A percentile compares a stretch with the other conserved stretches of the same genome.
phyloP scores from a whole-genome alignment of 2,329 filamentous ascomycete genomes.

The Pestalotiopsis sp. region DNA sequence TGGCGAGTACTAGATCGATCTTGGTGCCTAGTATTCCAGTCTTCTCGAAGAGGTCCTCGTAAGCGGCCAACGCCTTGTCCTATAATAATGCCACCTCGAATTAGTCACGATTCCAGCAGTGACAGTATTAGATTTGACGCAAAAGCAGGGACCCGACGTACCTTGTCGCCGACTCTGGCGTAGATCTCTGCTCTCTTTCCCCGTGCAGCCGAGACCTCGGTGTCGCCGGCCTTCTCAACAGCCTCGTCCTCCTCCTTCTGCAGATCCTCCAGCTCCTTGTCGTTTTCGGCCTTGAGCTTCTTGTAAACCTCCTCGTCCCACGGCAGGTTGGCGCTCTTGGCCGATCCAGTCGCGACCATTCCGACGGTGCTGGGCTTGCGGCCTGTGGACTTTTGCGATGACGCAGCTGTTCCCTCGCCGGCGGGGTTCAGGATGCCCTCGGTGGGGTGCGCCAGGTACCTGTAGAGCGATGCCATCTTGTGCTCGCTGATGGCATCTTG shows the following conservation, averaged over 20 bases:
- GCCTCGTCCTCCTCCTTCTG: slow-evolving; percentile 93
- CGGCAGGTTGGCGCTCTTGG: slow-evolving; percentile 69
- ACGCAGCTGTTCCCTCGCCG: slow-evolving; percentile 63
- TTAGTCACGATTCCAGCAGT: slow-evolving; percentile 16
- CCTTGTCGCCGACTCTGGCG: slow-evolving; percentile 95
- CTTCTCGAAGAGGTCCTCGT: slow-evolving; percentile 94
- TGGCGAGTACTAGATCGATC: slow-evolving; percentile 94
- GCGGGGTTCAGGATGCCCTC: slow-evolving; percentile 81
- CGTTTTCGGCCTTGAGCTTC: slow-evolving; percentile 75
- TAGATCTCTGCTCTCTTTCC: slow-evolving; percentile 97
- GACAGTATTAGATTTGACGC: not conserved
- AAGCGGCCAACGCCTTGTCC: slow-evolving; percentile 92
- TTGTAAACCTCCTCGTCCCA: slow-evolving; percentile 93
- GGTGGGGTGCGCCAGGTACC: slow-evolving; percentile 78
- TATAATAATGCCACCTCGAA: slow-evolving; percentile 39
- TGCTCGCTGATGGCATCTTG: slow-evolving; percentile 83
- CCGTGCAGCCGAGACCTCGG: slow-evolving; percentile 87
- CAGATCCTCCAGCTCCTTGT: slow-evolving; percentile 73
- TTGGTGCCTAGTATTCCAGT: slow-evolving; percentile 96
- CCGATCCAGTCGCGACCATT: slow-evolving; percentile 74
- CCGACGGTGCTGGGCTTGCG: slow-evolving; percentile 73
- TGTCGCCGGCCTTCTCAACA: slow-evolving; percentile 93
- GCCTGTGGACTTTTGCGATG: slow-evolving; percentile 57
- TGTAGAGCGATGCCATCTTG: slow-evolving; percentile 88
- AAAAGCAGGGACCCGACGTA: slow-evolving; percentile 38